phyloP scores from a whole-genome alignment of 192 early-diverging fungal species.

The Coemansia sp. region DNA sequence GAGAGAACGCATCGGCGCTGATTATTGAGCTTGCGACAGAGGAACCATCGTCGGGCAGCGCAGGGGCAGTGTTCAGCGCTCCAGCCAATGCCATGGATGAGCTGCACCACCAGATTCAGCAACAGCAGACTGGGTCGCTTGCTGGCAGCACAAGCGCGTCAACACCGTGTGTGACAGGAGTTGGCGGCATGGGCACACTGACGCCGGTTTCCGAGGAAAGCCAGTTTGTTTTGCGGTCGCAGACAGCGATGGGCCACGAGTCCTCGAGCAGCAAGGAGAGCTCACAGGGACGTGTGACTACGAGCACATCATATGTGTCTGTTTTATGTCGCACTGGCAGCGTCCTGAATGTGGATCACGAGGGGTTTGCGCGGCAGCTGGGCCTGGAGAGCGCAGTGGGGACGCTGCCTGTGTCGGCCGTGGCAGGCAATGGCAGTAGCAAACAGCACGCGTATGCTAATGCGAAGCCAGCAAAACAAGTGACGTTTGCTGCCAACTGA shows the following conservation, averaged over 20 bases:
- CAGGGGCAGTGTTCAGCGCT: not conserved
- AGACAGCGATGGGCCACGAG: slow-evolving; percentile 28
- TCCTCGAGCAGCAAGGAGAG: slow-evolving; percentile 6
- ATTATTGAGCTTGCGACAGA: slow-evolving; percentile 26
- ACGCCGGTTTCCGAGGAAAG: slow-evolving; percentile 45
- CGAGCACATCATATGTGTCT: slow-evolving; percentile 22
- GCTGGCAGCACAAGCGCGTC: slow-evolving; percentile 9
- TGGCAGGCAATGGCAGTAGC: not conserved
- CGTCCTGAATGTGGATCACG: not conserved
- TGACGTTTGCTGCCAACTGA: slow-evolving; percentile 33
- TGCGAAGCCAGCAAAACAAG: slow-evolving; percentile 36
- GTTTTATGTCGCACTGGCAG: slow-evolving; percentile 15
- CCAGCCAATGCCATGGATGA: slow-evolving; percentile 17
- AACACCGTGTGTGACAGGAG: slow-evolving; percentile 19
- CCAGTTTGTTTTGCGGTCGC: slow-evolving; percentile 18
- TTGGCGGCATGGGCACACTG: slow-evolving; percentile 10
- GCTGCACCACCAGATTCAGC: slow-evolving; percentile 26
- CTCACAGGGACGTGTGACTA: not conserved
- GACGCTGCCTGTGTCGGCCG: slow-evolving; percentile 5
- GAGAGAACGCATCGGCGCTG: slow-evolving; percentile 29
- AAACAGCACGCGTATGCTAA: not conserved
- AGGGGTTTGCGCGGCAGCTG: not conserved
- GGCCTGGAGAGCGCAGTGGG: slow-evolving; percentile 3
- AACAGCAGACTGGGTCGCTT: not conserved
- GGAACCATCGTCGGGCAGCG: not conserved